Conservation (phyloP, 805 yeast genomes). For the Yueomyces sp. region DNA sequence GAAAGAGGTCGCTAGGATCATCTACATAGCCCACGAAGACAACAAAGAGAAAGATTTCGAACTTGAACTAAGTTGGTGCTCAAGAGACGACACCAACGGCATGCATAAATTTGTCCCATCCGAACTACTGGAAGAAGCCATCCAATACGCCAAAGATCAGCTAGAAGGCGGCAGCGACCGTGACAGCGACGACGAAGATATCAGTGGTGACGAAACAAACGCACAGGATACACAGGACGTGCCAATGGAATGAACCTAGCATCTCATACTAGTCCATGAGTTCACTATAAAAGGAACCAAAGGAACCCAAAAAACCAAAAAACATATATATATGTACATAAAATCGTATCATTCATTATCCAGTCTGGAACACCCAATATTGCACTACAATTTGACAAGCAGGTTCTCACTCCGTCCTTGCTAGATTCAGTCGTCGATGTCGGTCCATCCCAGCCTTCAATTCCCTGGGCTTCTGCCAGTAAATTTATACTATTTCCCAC, state of each 20-base stretch:
- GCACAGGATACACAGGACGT: conserved; percentile 1
- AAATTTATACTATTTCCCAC: too few relatives aligned
- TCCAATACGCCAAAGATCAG: conserved; percentile 69
- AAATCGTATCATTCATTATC: too few relatives aligned
- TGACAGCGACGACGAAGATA: conserved; percentile 9
- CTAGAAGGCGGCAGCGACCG: conserved; percentile 10
- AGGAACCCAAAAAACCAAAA: too few relatives aligned
- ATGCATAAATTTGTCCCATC: conserved; percentile 69
- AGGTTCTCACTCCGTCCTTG: too few relatives aligned
- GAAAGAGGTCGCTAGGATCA: conserved; percentile 86
- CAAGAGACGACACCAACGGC: conserved; percentile 63
- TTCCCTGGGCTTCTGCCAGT: too few relatives aligned
- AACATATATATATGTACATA: too few relatives aligned
- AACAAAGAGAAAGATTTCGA: conserved; percentile 96
- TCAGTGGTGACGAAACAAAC: conserved; percentile 1
- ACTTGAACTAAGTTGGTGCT: conserved; percentile 85
- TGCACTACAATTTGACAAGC: too few relatives aligned
- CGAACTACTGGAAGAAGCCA: conserved; percentile 71
- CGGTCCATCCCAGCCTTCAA: too few relatives aligned
- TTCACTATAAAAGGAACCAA: too few relatives aligned
- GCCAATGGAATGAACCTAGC: conserved; percentile 1
- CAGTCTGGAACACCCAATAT: too few relatives aligned
- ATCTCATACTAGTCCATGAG: too few relatives aligned
- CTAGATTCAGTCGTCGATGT: too few relatives aligned
- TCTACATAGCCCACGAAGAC: conserved; percentile 91